A percentile compares a stretch with the other conserved stretches of the same genome.
Conservation (phyloP, 2,329 filamentous ascomycete species). For the Talaromyces rugulosus region DNA sequence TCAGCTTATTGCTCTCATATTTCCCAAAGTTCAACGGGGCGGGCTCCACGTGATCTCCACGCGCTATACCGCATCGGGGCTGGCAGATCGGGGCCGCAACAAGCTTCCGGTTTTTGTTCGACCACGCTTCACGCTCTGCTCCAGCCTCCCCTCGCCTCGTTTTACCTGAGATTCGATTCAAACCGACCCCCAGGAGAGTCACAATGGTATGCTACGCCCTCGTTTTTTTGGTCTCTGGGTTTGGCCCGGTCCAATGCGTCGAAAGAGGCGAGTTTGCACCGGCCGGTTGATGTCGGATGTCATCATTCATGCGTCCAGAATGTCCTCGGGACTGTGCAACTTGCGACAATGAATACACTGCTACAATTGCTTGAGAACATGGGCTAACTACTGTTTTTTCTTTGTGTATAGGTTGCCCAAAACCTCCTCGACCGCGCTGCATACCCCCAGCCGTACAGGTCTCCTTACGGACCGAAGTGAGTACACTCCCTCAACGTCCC, state of each 20-base stretch:
- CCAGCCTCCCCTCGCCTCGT: neutral
- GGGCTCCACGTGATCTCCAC: constrained; percentile 1
- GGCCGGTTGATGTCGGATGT: constrained; percentile 4
- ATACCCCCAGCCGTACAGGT: constrained; percentile 9
- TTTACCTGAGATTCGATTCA: constrained; percentile 1
- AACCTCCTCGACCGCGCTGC: constrained; percentile 11
- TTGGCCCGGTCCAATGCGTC: neutral
- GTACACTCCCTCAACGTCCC: neutral
- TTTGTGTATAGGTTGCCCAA: neutral
- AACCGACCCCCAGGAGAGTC: neutral
- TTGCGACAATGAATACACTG: neutral
- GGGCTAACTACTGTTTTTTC: neutral
- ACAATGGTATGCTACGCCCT: constrained; percentile 8
- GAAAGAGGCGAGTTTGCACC: neutral
- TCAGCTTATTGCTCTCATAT: neutral
- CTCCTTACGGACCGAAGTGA: constrained; percentile 13
- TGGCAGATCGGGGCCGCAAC: constrained; percentile 6
- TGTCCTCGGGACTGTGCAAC: neutral
- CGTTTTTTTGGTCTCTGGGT: neutral
- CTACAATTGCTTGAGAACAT: neutral
- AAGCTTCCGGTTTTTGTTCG: constrained; percentile 14
- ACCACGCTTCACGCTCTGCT: neutral
- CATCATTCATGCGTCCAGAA: neutral
- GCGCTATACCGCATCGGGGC: constrained; percentile 5
- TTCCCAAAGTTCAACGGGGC: neutral